Percentiles rank a stretch among this genome's conserved stretches.
These are phyloP conservation scores for Monosporascus sp. DNA, from an alignment of 2,329 filamentous ascomycete species.

Conservation along the genomic window DNA sequence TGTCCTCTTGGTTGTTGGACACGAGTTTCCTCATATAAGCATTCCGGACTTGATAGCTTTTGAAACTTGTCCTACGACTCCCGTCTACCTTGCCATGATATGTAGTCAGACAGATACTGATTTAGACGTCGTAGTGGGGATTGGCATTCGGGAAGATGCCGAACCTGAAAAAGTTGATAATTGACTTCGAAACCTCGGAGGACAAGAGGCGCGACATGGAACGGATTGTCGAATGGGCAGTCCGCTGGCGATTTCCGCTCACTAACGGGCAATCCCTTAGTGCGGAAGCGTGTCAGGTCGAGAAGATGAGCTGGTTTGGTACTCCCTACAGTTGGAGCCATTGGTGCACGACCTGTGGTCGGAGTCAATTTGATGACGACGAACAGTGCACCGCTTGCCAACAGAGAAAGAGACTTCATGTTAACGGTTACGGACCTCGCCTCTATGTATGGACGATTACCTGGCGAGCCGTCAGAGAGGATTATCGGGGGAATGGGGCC, in stretches of 20 bases:
- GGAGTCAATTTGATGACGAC: background rate
- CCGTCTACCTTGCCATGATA: too few relatives aligned
- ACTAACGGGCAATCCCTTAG: constrained; percentile 8
- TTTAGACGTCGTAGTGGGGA: constrained; percentile 8
- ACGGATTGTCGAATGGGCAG: constrained; percentile 15
- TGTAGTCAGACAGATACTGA: too few relatives aligned
- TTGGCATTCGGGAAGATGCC: constrained; percentile 12
- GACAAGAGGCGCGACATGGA: constrained; percentile 13
- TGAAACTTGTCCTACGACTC: too few relatives aligned
- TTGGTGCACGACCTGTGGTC: constrained; percentile 1
- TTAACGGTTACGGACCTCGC: constrained; percentile 9
- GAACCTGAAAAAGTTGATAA: constrained; percentile 13
- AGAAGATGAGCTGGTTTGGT: constrained; percentile 9
- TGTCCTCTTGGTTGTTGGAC: too few relatives aligned
- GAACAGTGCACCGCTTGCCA: constrained; percentile 2
- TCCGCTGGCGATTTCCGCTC: constrained; percentile 17
- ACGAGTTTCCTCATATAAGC: too few relatives aligned
- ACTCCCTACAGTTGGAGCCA: constrained; percentile 3
- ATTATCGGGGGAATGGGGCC: background rate
- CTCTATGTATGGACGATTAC: constrained; percentile 12
- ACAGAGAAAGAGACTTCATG: constrained; percentile 2
- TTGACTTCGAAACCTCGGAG: constrained; percentile 19
- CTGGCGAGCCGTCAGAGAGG: constrained; percentile 3
- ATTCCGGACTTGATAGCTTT: too few relatives aligned
- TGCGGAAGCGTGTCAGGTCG: constrained; percentile 8